Conservation (phyloP, 495 filamentous ascomycete species). For the Penicillium coffeae region DNA sequence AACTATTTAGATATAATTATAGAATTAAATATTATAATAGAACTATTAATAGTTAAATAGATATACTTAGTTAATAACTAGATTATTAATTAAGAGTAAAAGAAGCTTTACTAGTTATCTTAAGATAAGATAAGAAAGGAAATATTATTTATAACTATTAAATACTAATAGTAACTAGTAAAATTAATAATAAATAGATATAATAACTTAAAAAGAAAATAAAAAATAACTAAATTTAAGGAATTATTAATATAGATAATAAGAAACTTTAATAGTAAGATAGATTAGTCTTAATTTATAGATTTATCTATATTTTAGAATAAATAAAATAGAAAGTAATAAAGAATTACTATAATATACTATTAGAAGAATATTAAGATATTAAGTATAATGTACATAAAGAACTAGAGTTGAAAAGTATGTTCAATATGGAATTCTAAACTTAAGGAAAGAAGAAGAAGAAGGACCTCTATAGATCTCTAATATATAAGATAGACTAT, state of each 20-base stretch:
- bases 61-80: background rate
- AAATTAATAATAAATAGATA: background rate
- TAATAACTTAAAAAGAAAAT: background rate
- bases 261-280: too few relatives aligned
- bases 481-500: too few relatives aligned
- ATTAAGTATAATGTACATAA: too few relatives aligned
- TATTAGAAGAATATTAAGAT: background rate
- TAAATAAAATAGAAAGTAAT: background rate
- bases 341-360: background rate
- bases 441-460: too few relatives aligned
- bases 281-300: background rate
- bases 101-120: background rate
- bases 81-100: background rate
- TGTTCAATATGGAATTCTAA: too few relatives aligned
- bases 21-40: background rate
- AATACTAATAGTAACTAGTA: background rate
- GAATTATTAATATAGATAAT: background rate
- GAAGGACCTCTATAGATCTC: too few relatives aligned
- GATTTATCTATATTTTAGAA: background rate
- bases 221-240: background rate
- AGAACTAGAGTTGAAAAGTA: too few relatives aligned
- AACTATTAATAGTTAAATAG: background rate
- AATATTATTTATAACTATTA: constrained; percentile 1
- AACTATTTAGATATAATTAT: background rate
- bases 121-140: background rate